A percentile compares a stretch with the other conserved stretches of the same genome.
phyloP scores from a whole-genome alignment of 345 rosid genomes.

The Gossypium stocksii region DNA sequence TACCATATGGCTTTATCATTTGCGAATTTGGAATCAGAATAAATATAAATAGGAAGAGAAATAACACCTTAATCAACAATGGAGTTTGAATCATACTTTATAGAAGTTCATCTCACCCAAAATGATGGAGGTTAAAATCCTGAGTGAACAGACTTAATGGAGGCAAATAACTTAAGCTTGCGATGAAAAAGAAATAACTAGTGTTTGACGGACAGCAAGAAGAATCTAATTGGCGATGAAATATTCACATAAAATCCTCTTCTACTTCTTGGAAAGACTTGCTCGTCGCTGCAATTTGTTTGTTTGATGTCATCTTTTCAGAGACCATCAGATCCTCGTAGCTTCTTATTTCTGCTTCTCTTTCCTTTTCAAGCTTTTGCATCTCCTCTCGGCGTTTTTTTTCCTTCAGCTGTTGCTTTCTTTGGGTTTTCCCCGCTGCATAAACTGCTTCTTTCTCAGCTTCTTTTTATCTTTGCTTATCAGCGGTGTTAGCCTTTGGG shows the following conservation, averaged over 20 bases:
- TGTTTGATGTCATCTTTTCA: constrained; percentile 73
- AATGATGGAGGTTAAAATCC: too few species aligned
- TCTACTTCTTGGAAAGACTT: constrained; percentile 94
- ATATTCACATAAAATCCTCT: constrained; percentile 80
- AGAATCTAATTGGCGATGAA: constrained; percentile 10
- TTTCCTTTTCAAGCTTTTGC: constrained; percentile 86
- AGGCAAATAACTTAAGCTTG: constrained; percentile 20
- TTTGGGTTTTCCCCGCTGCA: constrained; percentile 86
- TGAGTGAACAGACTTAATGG: constrained; percentile 18
- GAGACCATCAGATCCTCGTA: constrained; percentile 47
- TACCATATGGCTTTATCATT: too few species aligned
- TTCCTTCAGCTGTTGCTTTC: constrained; percentile 72
- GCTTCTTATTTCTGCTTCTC: constrained; percentile 85
- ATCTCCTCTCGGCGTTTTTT: constrained; percentile 83
- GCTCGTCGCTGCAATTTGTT: constrained; percentile 71
- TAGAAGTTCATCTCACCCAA: constrained; percentile 20
- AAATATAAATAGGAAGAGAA: too few species aligned
- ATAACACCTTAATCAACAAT: background rate
- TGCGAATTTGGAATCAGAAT: too few species aligned
- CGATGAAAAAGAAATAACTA: constrained; percentile 14
- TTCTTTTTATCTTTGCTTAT: too few species aligned
- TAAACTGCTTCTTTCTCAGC: constrained; percentile 88
- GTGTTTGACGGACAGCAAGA: constrained; percentile 21
- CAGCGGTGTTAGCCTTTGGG: too few species aligned
- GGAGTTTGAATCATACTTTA: constrained; percentile 1